Conservation (phyloP, 1,284 basidiomycete species). For the Austroboletus novae-zelandiae region DNA sequence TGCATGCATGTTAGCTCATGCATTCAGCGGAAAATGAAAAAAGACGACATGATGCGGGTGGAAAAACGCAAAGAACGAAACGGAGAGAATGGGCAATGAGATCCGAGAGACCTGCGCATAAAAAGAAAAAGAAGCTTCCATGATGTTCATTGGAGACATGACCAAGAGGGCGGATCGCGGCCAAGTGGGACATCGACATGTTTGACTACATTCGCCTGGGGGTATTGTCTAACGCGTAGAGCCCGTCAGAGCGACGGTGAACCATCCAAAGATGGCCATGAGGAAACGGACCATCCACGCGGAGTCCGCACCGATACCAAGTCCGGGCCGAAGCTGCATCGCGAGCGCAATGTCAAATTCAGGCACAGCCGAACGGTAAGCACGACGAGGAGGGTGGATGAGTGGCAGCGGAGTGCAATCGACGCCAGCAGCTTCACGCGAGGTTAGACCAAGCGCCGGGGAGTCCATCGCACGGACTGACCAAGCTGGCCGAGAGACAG, state of each 20-base stretch:
- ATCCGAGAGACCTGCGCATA: slow-evolving; percentile 1
- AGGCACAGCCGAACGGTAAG: slow-evolving; percentile 40
- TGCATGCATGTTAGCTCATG: background rate
- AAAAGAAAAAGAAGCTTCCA: slow-evolving; percentile 4
- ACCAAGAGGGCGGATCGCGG: background rate
- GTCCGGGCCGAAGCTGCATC: slow-evolving; percentile 68
- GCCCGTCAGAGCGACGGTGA: slow-evolving; percentile 44
- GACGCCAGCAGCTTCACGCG: slow-evolving; percentile 1
- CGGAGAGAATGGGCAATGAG: background rate
- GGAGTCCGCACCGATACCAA: slow-evolving; percentile 65
- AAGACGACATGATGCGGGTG: background rate
- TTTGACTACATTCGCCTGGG: background rate
- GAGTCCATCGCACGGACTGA: slow-evolving; percentile 39
- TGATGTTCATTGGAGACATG: slow-evolving; percentile 9
- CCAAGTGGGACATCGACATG: background rate
- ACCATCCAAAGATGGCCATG: slow-evolving; percentile 78
- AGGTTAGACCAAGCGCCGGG: slow-evolving; percentile 23
- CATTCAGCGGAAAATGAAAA: slow-evolving; percentile 1
- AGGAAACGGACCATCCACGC: slow-evolving; percentile 77
- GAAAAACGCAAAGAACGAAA: background rate
- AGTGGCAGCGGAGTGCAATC: slow-evolving; percentile 11
- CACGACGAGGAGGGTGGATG: slow-evolving; percentile 27
- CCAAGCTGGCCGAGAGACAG: slow-evolving; percentile 38
- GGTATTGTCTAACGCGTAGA: slow-evolving; percentile 13
- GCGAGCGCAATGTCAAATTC: slow-evolving; percentile 67